These are phyloP conservation scores for rapeseed (Brassica napus) DNA, from an alignment of 345 rosid species.

Conservation along the genomic window Da-Ae NC_063439.1:7458501-7459000, in stretches of 20 bases:
- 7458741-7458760: slow-evolving; percentile 67
- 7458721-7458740: slow-evolving; percentile 64
- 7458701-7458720: slow-evolving; percentile 45
- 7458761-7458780: slow-evolving; percentile 85
- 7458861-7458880: neutral
- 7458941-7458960: slow-evolving; percentile 95
- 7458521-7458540: neutral
- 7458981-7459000: slow-evolving; percentile 1
- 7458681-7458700: slow-evolving; percentile 59
- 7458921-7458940: slow-evolving; percentile 94
- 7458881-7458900: slow-evolving; percentile 47
- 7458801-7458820: slow-evolving; percentile 90
- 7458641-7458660: slow-evolving; percentile 85
- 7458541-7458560: slow-evolving; percentile 7
- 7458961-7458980: slow-evolving; percentile 76
- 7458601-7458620: slow-evolving; percentile 9
- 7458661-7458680: slow-evolving; percentile 84
- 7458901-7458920: slow-evolving; percentile 86
- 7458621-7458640: slow-evolving; percentile 31
- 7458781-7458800: slow-evolving; percentile 83
- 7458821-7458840: slow-evolving; percentile 21
- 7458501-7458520: slow-evolving; percentile 60
- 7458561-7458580: slow-evolving; percentile 23
- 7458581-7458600: slow-evolving; percentile 8
- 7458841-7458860: neutral